A percentile compares a stretch with the other conserved stretches of the same genome.
phyloP scores from a whole-genome alignment of 73 alveolate genomes.

The Tetrahymena elliotti region DNA sequence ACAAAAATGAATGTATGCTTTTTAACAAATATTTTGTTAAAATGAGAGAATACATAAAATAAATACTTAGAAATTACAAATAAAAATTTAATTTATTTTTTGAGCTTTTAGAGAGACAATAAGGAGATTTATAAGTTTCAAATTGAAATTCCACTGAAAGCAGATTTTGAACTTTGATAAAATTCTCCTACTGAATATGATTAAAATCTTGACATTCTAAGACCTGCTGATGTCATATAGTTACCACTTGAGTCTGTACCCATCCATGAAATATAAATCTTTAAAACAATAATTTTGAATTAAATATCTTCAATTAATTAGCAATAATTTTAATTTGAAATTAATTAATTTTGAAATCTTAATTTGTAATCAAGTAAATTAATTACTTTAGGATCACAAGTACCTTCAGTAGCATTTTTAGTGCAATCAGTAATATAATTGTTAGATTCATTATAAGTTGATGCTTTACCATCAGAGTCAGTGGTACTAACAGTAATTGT shows the following conservation, averaged over 20 bases:
- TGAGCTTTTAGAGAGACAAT: too few relatives aligned
- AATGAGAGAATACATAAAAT: too few relatives aligned
- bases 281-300: background rate
- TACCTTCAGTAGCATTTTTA: background rate
- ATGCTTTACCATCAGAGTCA: background rate
- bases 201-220: background rate
- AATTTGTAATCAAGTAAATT: too few relatives aligned
- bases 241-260: background rate
- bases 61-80: too few relatives aligned
- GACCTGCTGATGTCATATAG: background rate
- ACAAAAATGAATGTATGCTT: too few relatives aligned
- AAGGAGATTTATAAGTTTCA: background rate
- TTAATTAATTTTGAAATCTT: too few relatives aligned
- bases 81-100: too few relatives aligned
- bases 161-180: background rate
- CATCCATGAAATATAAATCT: background rate
- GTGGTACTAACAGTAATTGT: background rate
- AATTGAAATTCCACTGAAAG: background rate
- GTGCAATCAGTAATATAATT: background rate
- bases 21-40: too few relatives aligned
- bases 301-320: background rate
- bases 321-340: too few relatives aligned
- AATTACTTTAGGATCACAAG: background rate
- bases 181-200: background rate
- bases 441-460: background rate